Evolutionary conservation across 768 basidiomycete genomes (phyloP).

Genomic region (Leucogyrophana mollusca): DNA sequence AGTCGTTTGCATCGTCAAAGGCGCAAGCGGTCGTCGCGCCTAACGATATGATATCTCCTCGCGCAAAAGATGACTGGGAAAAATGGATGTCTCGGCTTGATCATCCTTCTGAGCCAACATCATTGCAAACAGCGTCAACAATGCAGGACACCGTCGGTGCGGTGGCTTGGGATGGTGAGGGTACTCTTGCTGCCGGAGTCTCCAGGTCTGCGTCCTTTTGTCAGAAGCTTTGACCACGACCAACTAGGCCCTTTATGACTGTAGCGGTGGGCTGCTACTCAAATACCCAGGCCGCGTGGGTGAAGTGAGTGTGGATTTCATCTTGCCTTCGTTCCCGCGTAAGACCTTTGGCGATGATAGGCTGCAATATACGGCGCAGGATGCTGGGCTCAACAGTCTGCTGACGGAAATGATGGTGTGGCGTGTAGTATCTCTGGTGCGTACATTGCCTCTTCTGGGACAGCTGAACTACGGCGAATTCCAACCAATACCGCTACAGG

Average conservation of each 20-base stretch:
- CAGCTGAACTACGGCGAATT: neutral
- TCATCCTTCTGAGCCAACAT: constrained; percentile 2
- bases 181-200: constrained; percentile 64
- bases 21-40: constrained; percentile 36
- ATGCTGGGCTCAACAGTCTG: constrained; percentile 61
- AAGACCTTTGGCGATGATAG: constrained; percentile 29
- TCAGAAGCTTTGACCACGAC: neutral
- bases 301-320: constrained; percentile 45
- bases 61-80: constrained; percentile 53
- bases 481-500: constrained; percentile 38
- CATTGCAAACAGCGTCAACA: constrained; percentile 1
- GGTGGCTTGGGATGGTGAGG: constrained; percentile 49
- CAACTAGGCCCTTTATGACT: neutral
- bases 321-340: neutral
- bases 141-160: constrained; percentile 85
- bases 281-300: constrained; percentile 75
- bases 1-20: constrained; percentile 43
- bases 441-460: constrained; percentile 26
- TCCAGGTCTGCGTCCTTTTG: constrained; percentile 58
- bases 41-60: constrained; percentile 47
- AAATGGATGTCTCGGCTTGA: constrained; percentile 56
- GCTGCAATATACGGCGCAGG: constrained; percentile 74
- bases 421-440: constrained; percentile 76
- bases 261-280: constrained; percentile 76
- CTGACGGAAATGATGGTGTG: constrained; percentile 31